A percentile compares a stretch with the other conserved stretches of the same genome.
Conservation (phyloP, 2,329 filamentous ascomycete species). For the Ophiocordyceps sinensis region DNA sequence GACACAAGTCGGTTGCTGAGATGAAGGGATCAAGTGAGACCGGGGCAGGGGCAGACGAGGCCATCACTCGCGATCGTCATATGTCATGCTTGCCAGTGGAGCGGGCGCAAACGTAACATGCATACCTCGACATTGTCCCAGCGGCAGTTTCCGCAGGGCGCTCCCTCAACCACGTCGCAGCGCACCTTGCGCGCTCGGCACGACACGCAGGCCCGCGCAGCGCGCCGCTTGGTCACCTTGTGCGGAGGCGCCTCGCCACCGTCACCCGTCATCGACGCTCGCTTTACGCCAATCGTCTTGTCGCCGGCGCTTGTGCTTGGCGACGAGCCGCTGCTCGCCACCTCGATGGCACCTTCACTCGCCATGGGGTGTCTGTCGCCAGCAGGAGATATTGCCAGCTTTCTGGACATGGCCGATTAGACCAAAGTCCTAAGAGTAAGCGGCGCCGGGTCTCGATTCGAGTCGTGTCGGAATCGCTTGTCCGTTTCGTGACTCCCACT, state of each 20-base stretch:
- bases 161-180: constrained; percentile 83
- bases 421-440: too few relatives aligned
- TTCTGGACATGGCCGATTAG: too few relatives aligned
- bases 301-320: not conserved
- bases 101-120: not conserved
- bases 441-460: too few relatives aligned
- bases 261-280: not conserved
- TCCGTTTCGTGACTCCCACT: not conserved
- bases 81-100: not conserved
- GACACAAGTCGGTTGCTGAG: too few relatives aligned
- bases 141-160: constrained; percentile 77
- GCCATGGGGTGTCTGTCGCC: not conserved
- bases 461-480: too few relatives aligned
- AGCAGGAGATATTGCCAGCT: not conserved
- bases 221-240: constrained; percentile 59
- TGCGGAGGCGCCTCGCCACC: constrained; percentile 10
- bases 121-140: constrained; percentile 56
- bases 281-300: not conserved
- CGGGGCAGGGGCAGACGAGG: too few relatives aligned
- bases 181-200: constrained; percentile 83
- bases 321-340: not conserved
- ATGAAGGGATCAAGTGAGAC: too few relatives aligned
- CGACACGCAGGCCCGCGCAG: constrained; percentile 81
- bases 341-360: not conserved
- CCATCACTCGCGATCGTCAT: too few relatives aligned